Conservation (phyloP, 345 rosid species). For the Luvunga scandens region DNA sequence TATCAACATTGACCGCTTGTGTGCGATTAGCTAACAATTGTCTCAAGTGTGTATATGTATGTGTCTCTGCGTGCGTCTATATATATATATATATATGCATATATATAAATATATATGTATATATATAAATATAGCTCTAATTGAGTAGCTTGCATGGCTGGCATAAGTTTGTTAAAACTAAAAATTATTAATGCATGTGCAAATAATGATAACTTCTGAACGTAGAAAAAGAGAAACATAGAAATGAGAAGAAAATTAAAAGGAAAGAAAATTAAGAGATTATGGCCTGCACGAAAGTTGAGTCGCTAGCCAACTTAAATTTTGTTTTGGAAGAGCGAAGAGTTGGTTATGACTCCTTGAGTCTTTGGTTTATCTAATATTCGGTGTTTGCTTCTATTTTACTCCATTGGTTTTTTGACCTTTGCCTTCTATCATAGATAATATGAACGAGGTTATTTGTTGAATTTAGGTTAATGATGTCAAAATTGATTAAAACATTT, state of each 20-base stretch:
- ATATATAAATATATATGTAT: neutral
- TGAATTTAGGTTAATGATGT: neutral
- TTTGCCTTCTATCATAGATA: no score
- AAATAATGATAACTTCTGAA: neutral
- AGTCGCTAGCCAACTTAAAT: constrained; percentile 26
- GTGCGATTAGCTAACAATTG: neutral
- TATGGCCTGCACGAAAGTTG: neutral
- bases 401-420: constrained; percentile 6
- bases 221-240: neutral
- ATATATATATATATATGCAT: fast-evolving
- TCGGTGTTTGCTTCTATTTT: constrained; percentile 17
- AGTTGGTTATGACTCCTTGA: constrained; percentile 18
- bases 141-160: constrained; percentile 4
- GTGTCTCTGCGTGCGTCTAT: no score
- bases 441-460: neutral
- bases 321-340: neutral
- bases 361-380: constrained; percentile 30
- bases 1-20: neutral
- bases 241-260: neutral
- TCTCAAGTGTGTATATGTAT: no score
- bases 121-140: neutral
- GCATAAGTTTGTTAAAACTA: neutral
- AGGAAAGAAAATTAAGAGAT: neutral
- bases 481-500: neutral
- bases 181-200: neutral